Percentiles rank a stretch among this genome's conserved stretches.
Conservation (phyloP, 2,329 filamentous ascomycete species). For the Penicillium oxalicum region DNA sequence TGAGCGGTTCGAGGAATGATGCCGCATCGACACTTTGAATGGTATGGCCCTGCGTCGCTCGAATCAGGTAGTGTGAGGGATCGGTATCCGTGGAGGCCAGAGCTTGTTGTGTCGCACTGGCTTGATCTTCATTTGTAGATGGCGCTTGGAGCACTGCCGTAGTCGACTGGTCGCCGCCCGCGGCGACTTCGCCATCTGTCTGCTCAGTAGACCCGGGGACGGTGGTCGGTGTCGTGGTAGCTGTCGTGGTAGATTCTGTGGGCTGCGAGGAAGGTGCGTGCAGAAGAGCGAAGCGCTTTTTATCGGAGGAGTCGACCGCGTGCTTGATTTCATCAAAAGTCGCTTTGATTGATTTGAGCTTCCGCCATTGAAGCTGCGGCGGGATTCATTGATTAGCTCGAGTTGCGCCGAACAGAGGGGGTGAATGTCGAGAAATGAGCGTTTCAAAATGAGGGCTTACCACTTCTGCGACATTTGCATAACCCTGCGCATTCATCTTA, state of each 20-base stretch:
- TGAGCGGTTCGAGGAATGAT: constrained; percentile 63
- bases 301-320: constrained; percentile 70
- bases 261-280: constrained; percentile 37
- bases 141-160: constrained; percentile 16
- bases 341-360: constrained; percentile 63
- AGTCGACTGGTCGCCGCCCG: constrained; percentile 7
- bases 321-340: constrained; percentile 66
- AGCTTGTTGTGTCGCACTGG: constrained; percentile 31
- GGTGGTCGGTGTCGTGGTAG: constrained; percentile 15
- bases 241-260: constrained; percentile 14
- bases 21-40: constrained; percentile 67
- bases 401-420: no score
- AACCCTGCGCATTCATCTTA: constrained; percentile 53
- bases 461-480: constrained; percentile 54
- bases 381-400: background rate
- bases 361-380: constrained; percentile 51
- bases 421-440: background rate
- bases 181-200: constrained; percentile 2
- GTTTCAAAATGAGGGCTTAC: constrained; percentile 33
- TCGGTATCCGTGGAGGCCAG: constrained; percentile 40
- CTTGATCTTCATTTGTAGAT: constrained; percentile 26
- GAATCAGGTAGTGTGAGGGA: constrained; percentile 71
- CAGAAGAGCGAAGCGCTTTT: constrained; percentile 82
- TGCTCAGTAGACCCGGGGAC: constrained; percentile 18
- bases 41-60: constrained; percentile 91